These are phyloP conservation scores for Sclerotinia borealis DNA, from an alignment of 2,329 filamentous ascomycete species.

Conservation along the genomic window DNA sequence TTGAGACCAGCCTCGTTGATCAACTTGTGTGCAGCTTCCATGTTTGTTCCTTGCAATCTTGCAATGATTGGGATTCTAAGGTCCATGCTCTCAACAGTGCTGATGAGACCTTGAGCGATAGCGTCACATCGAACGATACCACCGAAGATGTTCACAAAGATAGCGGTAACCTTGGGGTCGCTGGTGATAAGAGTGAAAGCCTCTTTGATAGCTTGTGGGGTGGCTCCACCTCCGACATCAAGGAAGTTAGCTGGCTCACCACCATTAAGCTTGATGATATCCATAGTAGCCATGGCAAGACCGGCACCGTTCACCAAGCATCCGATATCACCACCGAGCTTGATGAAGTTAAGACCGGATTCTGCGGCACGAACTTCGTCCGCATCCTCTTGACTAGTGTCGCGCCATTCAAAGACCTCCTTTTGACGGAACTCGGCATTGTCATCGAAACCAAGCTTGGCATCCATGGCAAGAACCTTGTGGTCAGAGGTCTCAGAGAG, in stretches of 20 bases:
- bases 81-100: constrained; percentile 90
- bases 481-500: constrained; percentile 97
- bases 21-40: constrained; percentile 84
- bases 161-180: constrained; percentile 95
- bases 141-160: constrained; percentile 99
- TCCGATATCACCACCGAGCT: constrained; percentile 98
- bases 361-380: constrained; percentile 96
- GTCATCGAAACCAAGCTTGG: constrained; percentile 98
- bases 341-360: constrained; percentile 98
- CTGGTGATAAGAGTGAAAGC: constrained; percentile 98
- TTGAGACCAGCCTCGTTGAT: constrained; percentile 98
- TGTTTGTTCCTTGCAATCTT: constrained; percentile 96
- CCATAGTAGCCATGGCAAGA: constrained; percentile 99
- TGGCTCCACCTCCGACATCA: constrained; percentile 96
- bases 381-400: constrained; percentile 89
- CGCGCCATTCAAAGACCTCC: constrained; percentile 90
- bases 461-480: constrained; percentile 98
- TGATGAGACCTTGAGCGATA: constrained; percentile 93
- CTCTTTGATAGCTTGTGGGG: constrained; percentile 91
- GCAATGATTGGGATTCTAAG: constrained; percentile 95
- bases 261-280: constrained; percentile 99
- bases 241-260: constrained; percentile 96
- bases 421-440: constrained; percentile 98
- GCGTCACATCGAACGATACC: constrained; percentile 97
- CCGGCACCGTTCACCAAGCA: constrained; percentile 98